Base-by-base conservation (phyloP, 2,329 filamentous ascomycete genomes). In the Venturia effusa region DNA sequence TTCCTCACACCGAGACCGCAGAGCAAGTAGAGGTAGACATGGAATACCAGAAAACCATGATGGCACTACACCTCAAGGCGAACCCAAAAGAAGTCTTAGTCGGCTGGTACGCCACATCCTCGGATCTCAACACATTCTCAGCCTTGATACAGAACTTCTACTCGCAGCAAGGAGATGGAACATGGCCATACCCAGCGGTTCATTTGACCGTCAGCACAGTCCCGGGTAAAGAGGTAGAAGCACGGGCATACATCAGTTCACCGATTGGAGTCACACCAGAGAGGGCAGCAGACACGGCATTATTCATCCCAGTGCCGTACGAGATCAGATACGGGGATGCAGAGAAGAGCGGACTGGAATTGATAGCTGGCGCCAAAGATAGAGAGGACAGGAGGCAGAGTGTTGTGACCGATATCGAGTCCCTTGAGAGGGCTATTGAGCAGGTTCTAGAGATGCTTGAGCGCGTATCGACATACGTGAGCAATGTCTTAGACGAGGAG, bases 131-230 rank as follows among this genome's bases (percentile, higher is more conserved):
- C 85, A 96, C 89, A 75, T 99, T 99, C 83, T 94, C 89, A 75
- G 94, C 94, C 71, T 85, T 99, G 72, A 99, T 96, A 79, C 94
- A 99, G 80, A 99, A 99, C 83, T 99, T 97, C 83, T 99, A 97
- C 83, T 90, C 89, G 74, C 90, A 91, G 74, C 92, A 95, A 73
- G 94, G 96, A 73, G 96, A 96, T 68, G 94, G 94, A 74, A 99
- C 94, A 65, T 97, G 89, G 81, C 94, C 94, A 63, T 90, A 97
- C 79, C 94, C 94, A n/a, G 93, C 94, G 68, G 88, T 99, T 61
- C 94, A 99, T 80, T 83, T 99, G 76, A 99, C 94, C 67, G 91
- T 97, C 69, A 92, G 88, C 67, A 97, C 92, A 67, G 87, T 92
- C 68, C 86, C 94, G 54, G 92, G 92, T 71, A 83, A 91, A 79